phyloP scores from a whole-genome alignment of 306 rosid species.

The Psophocarpus tetragonolobus region DNA sequence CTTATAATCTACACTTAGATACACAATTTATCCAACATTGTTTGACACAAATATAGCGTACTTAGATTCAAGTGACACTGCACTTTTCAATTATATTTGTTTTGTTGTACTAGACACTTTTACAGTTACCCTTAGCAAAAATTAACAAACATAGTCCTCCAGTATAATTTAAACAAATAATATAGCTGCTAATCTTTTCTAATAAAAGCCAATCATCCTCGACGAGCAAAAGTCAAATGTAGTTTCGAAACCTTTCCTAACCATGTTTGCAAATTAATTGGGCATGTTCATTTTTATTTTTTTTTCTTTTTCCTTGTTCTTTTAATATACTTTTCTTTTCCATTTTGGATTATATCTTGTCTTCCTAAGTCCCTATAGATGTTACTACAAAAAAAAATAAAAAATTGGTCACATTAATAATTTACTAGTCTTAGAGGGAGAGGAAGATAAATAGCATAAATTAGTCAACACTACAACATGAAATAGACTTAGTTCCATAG shows the following conservation, averaged over 20 bases:
- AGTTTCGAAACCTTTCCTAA: neutral
- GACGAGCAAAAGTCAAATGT: neutral
- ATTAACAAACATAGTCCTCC: neutral
- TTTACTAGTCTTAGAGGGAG: neutral
- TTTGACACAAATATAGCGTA: neutral
- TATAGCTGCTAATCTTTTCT: neutral
- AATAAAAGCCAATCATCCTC: conserved; percentile 9
- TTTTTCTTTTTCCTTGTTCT: too few relatives aligned
- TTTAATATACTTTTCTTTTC: neutral
- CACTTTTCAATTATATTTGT: neutral
- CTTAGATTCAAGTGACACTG: neutral
- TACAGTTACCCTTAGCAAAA: neutral
- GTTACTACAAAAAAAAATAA: too few relatives aligned
- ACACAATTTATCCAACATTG: neutral
- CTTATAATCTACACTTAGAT: neutral
- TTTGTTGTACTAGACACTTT: neutral
- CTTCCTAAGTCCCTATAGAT: too few relatives aligned
- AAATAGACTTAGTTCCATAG: too few relatives aligned
- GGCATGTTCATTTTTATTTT: neutral
- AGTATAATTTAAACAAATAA: neutral
- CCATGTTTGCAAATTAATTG: conserved; percentile 2
- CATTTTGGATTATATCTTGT: neutral
- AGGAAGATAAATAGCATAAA: neutral
- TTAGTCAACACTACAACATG: neutral
- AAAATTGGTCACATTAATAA: neutral